phyloP scores from a whole-genome alignment of 805 yeast genomes.

The Monosporozyma yasuniensis region DNA sequence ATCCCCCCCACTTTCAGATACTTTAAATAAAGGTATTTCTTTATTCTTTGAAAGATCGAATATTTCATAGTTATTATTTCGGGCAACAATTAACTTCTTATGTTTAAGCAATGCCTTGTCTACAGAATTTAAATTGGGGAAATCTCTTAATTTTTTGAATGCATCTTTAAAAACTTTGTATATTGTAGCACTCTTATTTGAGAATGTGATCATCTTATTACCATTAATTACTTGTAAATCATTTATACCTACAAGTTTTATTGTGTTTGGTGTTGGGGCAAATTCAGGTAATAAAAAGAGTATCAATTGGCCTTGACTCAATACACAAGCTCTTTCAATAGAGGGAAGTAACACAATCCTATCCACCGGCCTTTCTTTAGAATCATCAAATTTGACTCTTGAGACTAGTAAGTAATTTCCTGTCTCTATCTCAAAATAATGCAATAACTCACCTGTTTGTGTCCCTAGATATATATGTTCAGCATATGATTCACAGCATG shows the following conservation, averaged over 20 bases:
- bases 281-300: slow-evolving; percentile 28
- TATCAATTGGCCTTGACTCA: slow-evolving; percentile 13
- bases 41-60: slow-evolving; percentile 12
- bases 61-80: slow-evolving; percentile 20
- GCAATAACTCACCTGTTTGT: slow-evolving; percentile 24
- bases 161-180: slow-evolving; percentile 8
- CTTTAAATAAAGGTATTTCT: slow-evolving; percentile 20
- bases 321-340: slow-evolving; percentile 26
- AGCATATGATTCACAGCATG: slow-evolving; percentile 23
- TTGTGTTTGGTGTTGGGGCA: slow-evolving; percentile 27
- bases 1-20: slow-evolving; percentile 19
- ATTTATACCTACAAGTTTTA: slow-evolving; percentile 10
- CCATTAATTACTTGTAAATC: slow-evolving; percentile 11
- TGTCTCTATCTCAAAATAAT: slow-evolving; percentile 28
- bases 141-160: slow-evolving; percentile 7
- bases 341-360: slow-evolving; percentile 21
- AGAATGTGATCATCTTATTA: slow-evolving; percentile 11
- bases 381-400: slow-evolving; percentile 18
- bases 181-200: slow-evolving; percentile 9
- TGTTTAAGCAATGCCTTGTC: slow-evolving; percentile 6
- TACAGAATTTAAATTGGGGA: slow-evolving; percentile 1
- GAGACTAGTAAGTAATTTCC: slow-evolving; percentile 27
- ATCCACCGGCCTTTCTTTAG: slow-evolving; percentile 12
- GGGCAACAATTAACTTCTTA: slow-evolving; percentile 16
- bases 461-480: slow-evolving; percentile 28